Conservation (phyloP, 495 filamentous ascomycete species). For the Lichina pygmaea region DNA sequence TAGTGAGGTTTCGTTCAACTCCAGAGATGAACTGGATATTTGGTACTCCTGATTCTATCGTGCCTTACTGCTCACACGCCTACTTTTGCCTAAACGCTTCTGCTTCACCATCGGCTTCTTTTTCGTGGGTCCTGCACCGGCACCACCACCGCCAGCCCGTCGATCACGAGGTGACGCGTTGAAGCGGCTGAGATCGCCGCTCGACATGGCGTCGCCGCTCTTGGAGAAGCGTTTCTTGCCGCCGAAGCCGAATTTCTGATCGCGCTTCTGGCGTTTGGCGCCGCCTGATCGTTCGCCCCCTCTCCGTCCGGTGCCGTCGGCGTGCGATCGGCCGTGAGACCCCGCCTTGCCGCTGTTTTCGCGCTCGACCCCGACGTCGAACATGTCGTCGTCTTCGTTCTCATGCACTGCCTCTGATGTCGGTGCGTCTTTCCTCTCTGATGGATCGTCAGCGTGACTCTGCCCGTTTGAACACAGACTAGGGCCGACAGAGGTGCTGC, state of each 20-base stretch:
- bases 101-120: constrained; percentile 55
- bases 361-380: constrained; percentile 81
- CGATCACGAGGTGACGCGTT: constrained; percentile 11
- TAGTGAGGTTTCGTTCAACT: neutral
- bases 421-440: neutral
- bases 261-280: constrained; percentile 48
- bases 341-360: constrained; percentile 25
- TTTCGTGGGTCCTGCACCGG: constrained; percentile 2
- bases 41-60: neutral
- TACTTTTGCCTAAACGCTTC: constrained; percentile 37
- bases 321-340: constrained; percentile 2
- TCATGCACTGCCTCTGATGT: constrained; percentile 23
- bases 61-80: constrained; percentile 17
- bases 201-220: constrained; percentile 61
- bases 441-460: neutral
- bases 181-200: constrained; percentile 52
- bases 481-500: neutral
- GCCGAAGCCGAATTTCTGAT: constrained; percentile 78
- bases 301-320: constrained; percentile 4
- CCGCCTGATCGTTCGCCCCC: neutral
- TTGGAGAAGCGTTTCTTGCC: constrained; percentile 80
- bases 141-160: neutral
- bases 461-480: too few relatives aligned
- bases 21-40: neutral
- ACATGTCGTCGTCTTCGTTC: constrained; percentile 72